Conservation (phyloP, 257 asterid genomes). For the Solanum okadae region DNA sequence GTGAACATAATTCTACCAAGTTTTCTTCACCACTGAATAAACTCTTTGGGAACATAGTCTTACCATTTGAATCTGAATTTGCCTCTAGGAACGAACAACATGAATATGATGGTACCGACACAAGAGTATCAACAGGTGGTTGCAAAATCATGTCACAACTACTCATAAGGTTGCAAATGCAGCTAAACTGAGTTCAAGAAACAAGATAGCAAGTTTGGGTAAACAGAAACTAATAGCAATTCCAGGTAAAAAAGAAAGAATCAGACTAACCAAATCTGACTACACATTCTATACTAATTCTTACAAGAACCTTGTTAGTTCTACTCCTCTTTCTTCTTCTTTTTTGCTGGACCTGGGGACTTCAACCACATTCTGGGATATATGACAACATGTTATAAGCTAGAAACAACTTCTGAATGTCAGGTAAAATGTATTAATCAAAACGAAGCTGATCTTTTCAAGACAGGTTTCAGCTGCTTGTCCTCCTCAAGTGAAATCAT, state of each 20-base stretch:
- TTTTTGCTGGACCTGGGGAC: neutral
- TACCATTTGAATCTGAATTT: neutral
- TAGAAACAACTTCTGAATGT: neutral
- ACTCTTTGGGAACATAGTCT: neutral
- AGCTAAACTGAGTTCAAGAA: neutral
- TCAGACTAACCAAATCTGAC: neutral
- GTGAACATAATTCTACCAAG: neutral
- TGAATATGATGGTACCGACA: neutral
- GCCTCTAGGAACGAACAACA: no score
- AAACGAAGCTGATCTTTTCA: conserved; percentile 46
- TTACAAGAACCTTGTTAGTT: neutral
- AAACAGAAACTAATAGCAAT: neutral
- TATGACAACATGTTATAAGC: neutral
- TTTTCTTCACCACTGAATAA: no score
- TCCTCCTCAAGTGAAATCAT: conserved; percentile 58
- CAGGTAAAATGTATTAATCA: neutral
- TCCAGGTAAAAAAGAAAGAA: neutral
- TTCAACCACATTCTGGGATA: neutral
- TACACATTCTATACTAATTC: neutral
- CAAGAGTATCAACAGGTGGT: neutral
- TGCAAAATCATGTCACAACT: neutral
- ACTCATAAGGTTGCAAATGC: neutral
- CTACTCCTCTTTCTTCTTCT: neutral
- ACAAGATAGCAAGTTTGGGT: neutral
- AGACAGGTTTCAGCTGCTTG: conserved; percentile 40